phyloP scores from a whole-genome alignment of 495 filamentous ascomycete genomes.

The Penicillium longicatenatum region DNA sequence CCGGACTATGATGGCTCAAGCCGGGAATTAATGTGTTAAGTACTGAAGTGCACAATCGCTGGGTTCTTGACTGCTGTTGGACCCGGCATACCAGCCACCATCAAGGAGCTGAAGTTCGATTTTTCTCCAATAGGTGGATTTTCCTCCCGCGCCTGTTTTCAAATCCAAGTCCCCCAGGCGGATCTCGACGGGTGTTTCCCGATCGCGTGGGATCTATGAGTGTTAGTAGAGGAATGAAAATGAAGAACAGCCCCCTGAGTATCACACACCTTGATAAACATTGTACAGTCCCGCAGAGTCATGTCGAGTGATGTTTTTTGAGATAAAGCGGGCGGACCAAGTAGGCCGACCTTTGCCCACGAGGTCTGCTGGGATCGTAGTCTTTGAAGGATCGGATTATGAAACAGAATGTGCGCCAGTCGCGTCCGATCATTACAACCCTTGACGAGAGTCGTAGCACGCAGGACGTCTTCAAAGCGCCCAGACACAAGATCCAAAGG shows the following conservation, averaged over 20 bases:
- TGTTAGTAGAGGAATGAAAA: background rate
- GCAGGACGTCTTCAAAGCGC: slow-evolving; percentile 38
- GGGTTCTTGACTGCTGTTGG: slow-evolving; percentile 25
- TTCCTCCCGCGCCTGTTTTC: slow-evolving; percentile 70
- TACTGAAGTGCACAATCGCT: slow-evolving; percentile 36
- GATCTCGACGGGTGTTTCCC: slow-evolving; percentile 59
- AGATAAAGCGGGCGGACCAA: slow-evolving; percentile 35
- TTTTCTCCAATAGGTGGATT: slow-evolving; percentile 71
- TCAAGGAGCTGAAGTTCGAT: slow-evolving; percentile 63
- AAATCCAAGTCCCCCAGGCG: slow-evolving; percentile 85
- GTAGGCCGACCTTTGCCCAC: slow-evolving; percentile 39
- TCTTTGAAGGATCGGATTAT: slow-evolving; percentile 37
- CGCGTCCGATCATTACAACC: slow-evolving; percentile 39
- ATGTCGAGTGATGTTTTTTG: slow-evolving; percentile 61
- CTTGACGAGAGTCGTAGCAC: slow-evolving; percentile 38
- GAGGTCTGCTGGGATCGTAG: slow-evolving; percentile 38
- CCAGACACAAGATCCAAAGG: slow-evolving; percentile 57
- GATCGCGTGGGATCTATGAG: slow-evolving; percentile 30
- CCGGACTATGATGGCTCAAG: background rate
- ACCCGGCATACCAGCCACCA: slow-evolving; percentile 72
- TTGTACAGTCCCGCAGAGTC: slow-evolving; percentile 86
- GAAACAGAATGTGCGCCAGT: slow-evolving; percentile 39
- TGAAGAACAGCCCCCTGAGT: background rate
- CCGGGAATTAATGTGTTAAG: background rate
- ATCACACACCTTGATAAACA: slow-evolving; percentile 67